Evolutionary conservation across 2,329 filamentous ascomycete species (phyloP).

Genomic region (Paraconiothyrium brasiliense): DNA sequence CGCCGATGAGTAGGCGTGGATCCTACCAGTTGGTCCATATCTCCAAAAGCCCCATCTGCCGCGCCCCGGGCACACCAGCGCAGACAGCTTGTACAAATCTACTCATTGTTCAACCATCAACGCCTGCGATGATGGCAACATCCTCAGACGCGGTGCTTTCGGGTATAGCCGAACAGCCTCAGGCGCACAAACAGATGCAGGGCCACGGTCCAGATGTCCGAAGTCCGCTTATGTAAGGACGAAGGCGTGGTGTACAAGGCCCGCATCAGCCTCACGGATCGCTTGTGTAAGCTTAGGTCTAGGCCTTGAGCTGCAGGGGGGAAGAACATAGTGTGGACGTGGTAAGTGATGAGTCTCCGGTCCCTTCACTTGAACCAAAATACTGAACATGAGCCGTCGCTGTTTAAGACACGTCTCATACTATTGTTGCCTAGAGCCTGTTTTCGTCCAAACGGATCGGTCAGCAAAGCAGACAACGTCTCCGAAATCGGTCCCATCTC

Average conservation of each 20-base stretch:
- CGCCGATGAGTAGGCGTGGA: too few relatives aligned
- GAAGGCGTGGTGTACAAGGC: neutral
- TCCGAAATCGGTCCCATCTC: slow-evolving; percentile 49
- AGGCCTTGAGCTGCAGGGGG: neutral
- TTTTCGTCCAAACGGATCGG: slow-evolving; percentile 49
- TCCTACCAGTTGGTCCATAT: neutral
- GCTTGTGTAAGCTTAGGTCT: neutral
- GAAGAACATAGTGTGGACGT: neutral
- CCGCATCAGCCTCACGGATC: neutral
- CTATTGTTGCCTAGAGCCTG: slow-evolving; percentile 35
- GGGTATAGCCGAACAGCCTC: neutral
- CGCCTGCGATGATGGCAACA: neutral
- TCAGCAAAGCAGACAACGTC: slow-evolving; percentile 45
- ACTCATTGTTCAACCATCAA: neutral
- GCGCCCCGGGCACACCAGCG: neutral
- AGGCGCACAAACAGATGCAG: neutral
- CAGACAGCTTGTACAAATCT: neutral
- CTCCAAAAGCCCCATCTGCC: neutral
- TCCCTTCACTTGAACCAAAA: slow-evolving; percentile 47
- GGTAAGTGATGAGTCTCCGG: neutral
- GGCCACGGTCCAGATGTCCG: neutral
- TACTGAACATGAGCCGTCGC: slow-evolving; percentile 43
- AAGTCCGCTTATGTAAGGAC: neutral
- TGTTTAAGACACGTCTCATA: slow-evolving; percentile 42
- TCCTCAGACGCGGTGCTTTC: neutral